These are phyloP conservation scores for Epichloe sp. DNA, from an alignment of 2,329 filamentous ascomycete genomes.

Conservation along the genomic window DNA sequence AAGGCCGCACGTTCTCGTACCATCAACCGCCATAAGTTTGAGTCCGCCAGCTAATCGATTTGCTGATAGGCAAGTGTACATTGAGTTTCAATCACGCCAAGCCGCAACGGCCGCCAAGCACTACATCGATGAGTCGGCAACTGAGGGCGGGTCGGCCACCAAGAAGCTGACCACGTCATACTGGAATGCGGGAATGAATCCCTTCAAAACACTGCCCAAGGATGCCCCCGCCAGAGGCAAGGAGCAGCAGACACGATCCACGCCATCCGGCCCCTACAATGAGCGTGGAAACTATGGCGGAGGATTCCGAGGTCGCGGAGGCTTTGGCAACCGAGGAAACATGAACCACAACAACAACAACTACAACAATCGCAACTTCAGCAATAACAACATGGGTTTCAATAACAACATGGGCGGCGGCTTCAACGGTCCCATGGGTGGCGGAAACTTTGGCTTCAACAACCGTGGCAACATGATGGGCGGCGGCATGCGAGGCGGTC, in stretches of 20 bases:
- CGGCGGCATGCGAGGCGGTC: conserved; percentile 34
- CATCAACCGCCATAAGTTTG: not conserved
- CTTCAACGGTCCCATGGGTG: conserved; percentile 38
- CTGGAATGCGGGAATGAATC: conserved; percentile 65
- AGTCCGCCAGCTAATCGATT: not conserved
- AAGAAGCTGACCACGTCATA: conserved; percentile 67
- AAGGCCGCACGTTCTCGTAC: conserved; percentile 19
- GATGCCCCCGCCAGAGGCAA: conserved; percentile 57
- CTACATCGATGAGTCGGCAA: conserved; percentile 53
- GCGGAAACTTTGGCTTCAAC: conserved; percentile 38
- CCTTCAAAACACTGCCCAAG: conserved; percentile 83
- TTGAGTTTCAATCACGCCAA: conserved; percentile 74
- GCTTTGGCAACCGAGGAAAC: conserved; percentile 28
- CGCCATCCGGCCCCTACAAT: conserved; percentile 35
- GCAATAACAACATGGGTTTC: conserved; percentile 32
- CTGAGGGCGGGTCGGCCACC: conserved; percentile 36
- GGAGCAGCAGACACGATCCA: conserved; percentile 45
- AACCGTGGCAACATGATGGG: conserved; percentile 22
- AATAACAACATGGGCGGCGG: conserved; percentile 33
- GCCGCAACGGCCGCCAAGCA: conserved; percentile 78
- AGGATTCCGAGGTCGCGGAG: conserved; percentile 40
- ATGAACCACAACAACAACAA: conserved; percentile 31
- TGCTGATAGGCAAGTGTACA: conserved; percentile 52
- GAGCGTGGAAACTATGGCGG: conserved; percentile 31
- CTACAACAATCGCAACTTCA: conserved; percentile 30